Percentiles rank a stretch among this genome's conserved stretches.
Evolutionary conservation across 306 rosid species (phyloP).

Genomic region (Vigna nakashimae): DNA sequence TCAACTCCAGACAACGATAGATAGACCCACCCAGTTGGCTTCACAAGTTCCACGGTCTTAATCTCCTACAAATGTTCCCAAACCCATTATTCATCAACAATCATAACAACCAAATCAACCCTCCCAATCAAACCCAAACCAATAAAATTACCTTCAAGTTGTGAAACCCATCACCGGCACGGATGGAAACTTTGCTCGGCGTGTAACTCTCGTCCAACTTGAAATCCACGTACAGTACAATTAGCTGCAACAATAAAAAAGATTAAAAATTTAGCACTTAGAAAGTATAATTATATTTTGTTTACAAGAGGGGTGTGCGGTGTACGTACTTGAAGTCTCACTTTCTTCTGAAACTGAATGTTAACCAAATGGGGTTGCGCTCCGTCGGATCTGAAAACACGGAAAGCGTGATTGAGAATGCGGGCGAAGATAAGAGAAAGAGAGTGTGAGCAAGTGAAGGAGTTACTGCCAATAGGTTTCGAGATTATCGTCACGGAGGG

Average conservation of each 20-base stretch:
- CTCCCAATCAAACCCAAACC: neutral
- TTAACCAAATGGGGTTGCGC: slow-evolving; percentile 94
- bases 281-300: neutral
- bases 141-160: slow-evolving; percentile 70
- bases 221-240: slow-evolving; percentile 87
- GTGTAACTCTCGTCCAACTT: slow-evolving; percentile 97
- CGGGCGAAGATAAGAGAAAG: no score
- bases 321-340: slow-evolving; percentile 70
- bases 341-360: slow-evolving; percentile 94
- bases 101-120: neutral
- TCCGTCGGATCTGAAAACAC: slow-evolving; percentile 78
- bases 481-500: slow-evolving; percentile 81
- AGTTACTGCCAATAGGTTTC: slow-evolving; percentile 89
- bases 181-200: slow-evolving; percentile 80
- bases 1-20: slow-evolving; percentile 82
- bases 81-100: slow-evolving; percentile 19
- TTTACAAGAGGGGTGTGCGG: neutral
- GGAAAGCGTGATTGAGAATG: neutral
- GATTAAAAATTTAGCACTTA: neutral
- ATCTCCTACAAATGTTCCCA: slow-evolving; percentile 72
- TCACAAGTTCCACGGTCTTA: slow-evolving; percentile 80
- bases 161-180: slow-evolving; percentile 95
- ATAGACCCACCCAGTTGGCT: slow-evolving; percentile 94
- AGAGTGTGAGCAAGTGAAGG: neutral
- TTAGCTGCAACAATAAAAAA: slow-evolving; percentile 56